Evolutionary conservation across 805 yeast species (phyloP).

Genomic region (Ogataea minuta): DNA sequence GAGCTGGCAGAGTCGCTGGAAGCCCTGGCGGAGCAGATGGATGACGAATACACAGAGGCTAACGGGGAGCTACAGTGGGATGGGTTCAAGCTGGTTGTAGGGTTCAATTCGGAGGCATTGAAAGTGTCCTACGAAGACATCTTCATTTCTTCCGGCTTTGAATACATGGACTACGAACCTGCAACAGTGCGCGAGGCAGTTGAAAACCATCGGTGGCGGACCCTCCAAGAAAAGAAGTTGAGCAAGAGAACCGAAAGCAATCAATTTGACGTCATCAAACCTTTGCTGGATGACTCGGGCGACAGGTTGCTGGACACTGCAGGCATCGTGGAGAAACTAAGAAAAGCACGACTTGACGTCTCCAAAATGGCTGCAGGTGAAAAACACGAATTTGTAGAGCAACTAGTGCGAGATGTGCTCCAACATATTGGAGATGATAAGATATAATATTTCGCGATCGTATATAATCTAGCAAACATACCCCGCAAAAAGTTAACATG

Average conservation of each 20-base stretch:
- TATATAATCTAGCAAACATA: no score
- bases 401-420: background rate
- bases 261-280: background rate
- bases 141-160: constrained; percentile 36
- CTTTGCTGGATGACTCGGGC: constrained; percentile 1
- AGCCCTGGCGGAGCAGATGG: constrained; percentile 17
- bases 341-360: constrained; percentile 3
- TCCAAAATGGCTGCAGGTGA: constrained; percentile 1
- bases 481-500: constrained; percentile 9
- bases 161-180: constrained; percentile 37
- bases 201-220: constrained; percentile 45
- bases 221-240: constrained; percentile 15
- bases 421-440: background rate
- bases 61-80: constrained; percentile 29
- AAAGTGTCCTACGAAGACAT: constrained; percentile 3
- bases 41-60: constrained; percentile 25
- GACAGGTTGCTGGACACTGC: no score
- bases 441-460: background rate
- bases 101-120: constrained; percentile 15
- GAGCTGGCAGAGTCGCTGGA: constrained; percentile 24
- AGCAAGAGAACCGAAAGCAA: background rate
- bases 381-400: background rate
- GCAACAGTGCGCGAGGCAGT: constrained; percentile 39
- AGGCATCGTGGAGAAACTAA: constrained; percentile 2
- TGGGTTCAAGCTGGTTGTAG: constrained; percentile 40